Conservation (phyloP, 1,139 yeast species). For the Candida tunisiensis region DNA sequence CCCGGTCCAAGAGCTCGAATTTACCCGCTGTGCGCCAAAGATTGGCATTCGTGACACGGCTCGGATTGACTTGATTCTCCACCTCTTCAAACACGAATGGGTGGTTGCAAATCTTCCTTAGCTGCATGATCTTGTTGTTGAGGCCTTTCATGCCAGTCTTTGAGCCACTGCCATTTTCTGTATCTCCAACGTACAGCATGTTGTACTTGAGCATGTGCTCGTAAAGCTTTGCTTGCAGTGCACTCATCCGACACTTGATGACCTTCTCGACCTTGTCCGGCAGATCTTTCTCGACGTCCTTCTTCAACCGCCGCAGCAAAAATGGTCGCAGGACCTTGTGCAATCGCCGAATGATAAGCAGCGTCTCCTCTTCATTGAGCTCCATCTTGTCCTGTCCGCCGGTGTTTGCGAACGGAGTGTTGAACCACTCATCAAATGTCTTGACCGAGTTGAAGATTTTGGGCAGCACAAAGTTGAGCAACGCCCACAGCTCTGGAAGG, state of each 20-base stretch:
- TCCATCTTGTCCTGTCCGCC: slow-evolving; percentile 91
- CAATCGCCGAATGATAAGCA: slow-evolving; percentile 83
- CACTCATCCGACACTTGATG: slow-evolving; percentile 85
- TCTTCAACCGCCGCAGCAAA: slow-evolving; percentile 82
- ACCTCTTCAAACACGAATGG: slow-evolving; percentile 96
- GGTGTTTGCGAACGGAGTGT: slow-evolving; percentile 93
- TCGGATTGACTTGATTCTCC: slow-evolving; percentile 71
- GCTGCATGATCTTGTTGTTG: slow-evolving; percentile 91
- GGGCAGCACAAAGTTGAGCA: slow-evolving; percentile 85
- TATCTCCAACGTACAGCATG: slow-evolving; percentile 65
- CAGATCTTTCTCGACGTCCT: slow-evolving; percentile 91
- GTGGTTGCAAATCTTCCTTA: slow-evolving; percentile 91
- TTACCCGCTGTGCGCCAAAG: slow-evolving; percentile 90
- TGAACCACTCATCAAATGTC: slow-evolving; percentile 97
- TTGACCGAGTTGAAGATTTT: slow-evolving; percentile 96
- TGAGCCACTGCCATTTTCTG: slow-evolving; percentile 17
- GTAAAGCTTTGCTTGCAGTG: slow-evolving; percentile 63
- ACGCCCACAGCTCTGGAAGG: slow-evolving; percentile 93
- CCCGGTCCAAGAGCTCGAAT: slow-evolving; percentile 77
- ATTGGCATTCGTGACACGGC: slow-evolving; percentile 37
- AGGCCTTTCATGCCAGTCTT: slow-evolving; percentile 68
- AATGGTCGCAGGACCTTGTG: slow-evolving; percentile 95
- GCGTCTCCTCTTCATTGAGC: slow-evolving; percentile 89
- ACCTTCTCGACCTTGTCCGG: slow-evolving; percentile 95
- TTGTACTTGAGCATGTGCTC: slow-evolving; percentile 87